Evolutionary conservation across 352 stramenopile species (phyloP), one percentile per base, ranked within the genome.

Genomic region (Peronospora destructor): DNA sequence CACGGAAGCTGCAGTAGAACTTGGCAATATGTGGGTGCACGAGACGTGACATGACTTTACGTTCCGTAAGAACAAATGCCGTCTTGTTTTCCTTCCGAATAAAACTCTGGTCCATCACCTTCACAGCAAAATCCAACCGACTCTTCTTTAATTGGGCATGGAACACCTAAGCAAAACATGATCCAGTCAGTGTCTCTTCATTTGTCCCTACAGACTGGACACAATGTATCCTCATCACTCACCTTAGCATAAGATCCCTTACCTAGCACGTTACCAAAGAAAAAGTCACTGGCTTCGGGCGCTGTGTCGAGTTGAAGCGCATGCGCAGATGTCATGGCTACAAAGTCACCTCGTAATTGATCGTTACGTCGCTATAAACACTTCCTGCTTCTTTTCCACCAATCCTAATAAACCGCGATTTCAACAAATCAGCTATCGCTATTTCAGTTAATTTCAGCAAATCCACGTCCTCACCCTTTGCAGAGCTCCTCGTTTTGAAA

Each of bases 11-110:
- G 71, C 77, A 91, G 67, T 87, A 93, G 57, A 96, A 91, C 60
- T 83, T 83, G 57, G 95, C 79, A 36, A 96, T 92, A 62, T 86
- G 85, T 11, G 86, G 81, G 53, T 96, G 83, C 39, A 66, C 63
- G n/a, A 96, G 56, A 16, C 80, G 83, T 46, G 84, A 92, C 67
- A 95, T 85, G 53, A 96, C 82, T 46, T 88, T 88, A 54, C 81
- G 77, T 65, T 96, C 86, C n/a, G 84, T 94, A 47, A 96, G 76
- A 44, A 94, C 82, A 50, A 92, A 91, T n/a, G 73, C 80, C 35
- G 85, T 84, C 61, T 96, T 95, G 61, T 95, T 94, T 61, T 95
- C 86, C 61, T 90, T 91, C 66, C 82, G 82, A 41, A 96, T 94
- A 53, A 91, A 91, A 49, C 61, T 66, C 63, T 96, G 85, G 54